Percentiles rank a stretch among this genome's conserved stretches.
These are phyloP conservation scores for Ceratobasidium sp. DNA, from an alignment of 1,284 basidiomycete species.

Conservation along the genomic window DNA sequence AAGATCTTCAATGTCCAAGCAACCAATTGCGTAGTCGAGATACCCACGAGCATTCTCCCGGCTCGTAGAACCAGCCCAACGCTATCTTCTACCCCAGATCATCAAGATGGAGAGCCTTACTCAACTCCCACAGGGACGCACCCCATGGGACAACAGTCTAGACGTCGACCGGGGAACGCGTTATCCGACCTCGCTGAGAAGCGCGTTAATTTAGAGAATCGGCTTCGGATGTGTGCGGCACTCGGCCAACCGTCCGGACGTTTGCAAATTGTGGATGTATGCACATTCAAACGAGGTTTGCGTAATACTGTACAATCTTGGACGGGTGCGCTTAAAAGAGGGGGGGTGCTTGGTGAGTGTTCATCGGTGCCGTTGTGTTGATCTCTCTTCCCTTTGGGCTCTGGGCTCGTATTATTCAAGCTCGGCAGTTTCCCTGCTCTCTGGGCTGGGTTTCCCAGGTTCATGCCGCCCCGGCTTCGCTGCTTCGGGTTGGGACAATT, in stretches of 20 bases:
- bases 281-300: not conserved
- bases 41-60: not conserved
- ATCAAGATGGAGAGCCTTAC: not conserved
- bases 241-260: not conserved
- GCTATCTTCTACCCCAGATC: not conserved
- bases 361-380: not conserved
- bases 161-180: not conserved
- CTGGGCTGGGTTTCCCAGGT: not conserved
- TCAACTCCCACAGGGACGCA: not conserved
- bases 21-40: not conserved
- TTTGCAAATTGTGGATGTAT: not conserved
- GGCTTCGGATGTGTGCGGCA: not conserved
- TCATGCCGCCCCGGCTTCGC: not conserved
- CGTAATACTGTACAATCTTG: not conserved
- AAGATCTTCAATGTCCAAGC: not conserved
- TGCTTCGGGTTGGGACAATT: not conserved
- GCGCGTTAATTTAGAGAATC: not conserved
- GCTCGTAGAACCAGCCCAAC: no score
- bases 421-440: not conserved
- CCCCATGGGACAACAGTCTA: not conserved
- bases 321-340: not conserved
- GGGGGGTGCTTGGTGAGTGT: not conserved
- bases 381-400: not conserved
- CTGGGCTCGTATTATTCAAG: no score
- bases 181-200: slow-evolving; percentile 1